Evolutionary conservation across 495 filamentous ascomycete genomes (phyloP).

Genomic region (Annulohypoxylon nitens): DNA sequence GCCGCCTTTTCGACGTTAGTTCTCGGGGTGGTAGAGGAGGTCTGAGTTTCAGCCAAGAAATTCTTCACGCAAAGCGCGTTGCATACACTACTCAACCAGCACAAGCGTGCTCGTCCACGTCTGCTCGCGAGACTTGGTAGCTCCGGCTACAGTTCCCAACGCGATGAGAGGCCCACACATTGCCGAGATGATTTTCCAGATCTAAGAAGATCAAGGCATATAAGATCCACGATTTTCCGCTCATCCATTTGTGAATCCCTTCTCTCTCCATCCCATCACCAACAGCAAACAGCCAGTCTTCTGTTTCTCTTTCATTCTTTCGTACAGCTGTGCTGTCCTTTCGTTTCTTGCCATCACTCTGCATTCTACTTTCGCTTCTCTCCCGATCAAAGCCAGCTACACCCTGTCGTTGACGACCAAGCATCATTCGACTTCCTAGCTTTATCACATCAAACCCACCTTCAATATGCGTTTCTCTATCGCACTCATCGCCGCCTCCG

Average conservation of each 20-base stretch:
- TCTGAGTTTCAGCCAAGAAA: constrained; percentile 45
- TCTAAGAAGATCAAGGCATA: constrained; percentile 45
- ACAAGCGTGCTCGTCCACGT: constrained; percentile 26
- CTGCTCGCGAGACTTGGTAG: constrained; percentile 28
- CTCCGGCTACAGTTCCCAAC: constrained; percentile 26
- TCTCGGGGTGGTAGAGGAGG: constrained; percentile 26
- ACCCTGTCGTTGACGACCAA: constrained; percentile 34
- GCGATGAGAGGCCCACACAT: constrained; percentile 14
- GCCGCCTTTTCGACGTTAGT: constrained; percentile 22
- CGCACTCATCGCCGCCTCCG: constrained; percentile 42
- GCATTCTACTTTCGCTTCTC: constrained; percentile 25
- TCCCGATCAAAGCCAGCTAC: constrained; percentile 15
- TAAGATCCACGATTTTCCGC: constrained; percentile 48
- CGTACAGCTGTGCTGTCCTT: constrained; percentile 53
- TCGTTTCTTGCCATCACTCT: constrained; percentile 46
- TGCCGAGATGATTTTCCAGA: constrained; percentile 39
- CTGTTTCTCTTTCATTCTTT: constrained; percentile 28
- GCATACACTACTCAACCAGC: constrained; percentile 32
- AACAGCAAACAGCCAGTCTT: constrained; percentile 46
- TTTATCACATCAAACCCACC: constrained; percentile 12
- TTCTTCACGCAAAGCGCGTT: constrained; percentile 46
- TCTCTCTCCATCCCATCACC: constrained; percentile 49
- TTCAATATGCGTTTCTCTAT: constrained; percentile 51
- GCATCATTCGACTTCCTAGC: constrained; percentile 1
- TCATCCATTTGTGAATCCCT: constrained; percentile 27